Evolutionary conservation across 2,329 filamentous ascomycete species (phyloP), one percentile per base, ranked within the genome.

Genomic region (Talaromyces funiculosus): DNA sequence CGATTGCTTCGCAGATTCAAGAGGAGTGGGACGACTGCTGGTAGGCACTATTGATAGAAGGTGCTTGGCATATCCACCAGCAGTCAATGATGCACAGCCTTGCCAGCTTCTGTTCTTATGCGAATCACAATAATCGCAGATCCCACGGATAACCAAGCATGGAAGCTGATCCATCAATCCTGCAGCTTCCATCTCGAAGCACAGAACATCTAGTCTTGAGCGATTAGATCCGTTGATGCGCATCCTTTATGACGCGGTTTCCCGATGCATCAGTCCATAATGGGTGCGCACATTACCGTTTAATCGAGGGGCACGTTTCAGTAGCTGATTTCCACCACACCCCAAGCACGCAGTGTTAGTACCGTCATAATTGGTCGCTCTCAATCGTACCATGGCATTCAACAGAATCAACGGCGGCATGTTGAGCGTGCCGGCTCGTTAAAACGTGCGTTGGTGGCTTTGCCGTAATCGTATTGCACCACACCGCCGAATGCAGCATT

Each of bases 191-290:
- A 54, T 54, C 16, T 54, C 53, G 20, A 56, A 56, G 24, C 53
- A 56, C 6, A 56, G 20, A 2, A 56, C 42, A 12, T 38, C 37
- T 6, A 38, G 37, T 56, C 45, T 47, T 53, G 57, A 9, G 43
- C 45, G 7, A 59, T 51, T 3, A 12, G 22, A 22, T 51, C 45
- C 57, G 40, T 9, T 12, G 20, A 6, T 45, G 6, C 16, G 45
- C 57, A 20, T 59, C 57, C n/a, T 59, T 59, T 22, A 67, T 24
- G 14, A 67, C 33, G 31, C 66, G 64, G 45, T 72, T 69, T 1
- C 65, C 67, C 3, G 70, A 72, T 8, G 60, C 69, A 33, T 68
- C 0, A 59, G 61, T 1, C 69, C 68, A 43, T 71, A 69, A 40
- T 72, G 67, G 20, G 70, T 60, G 10, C 12, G 35, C 5, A 38